Evolutionary conservation across 139 green algal genomes (phyloP), one percentile per base, ranked within the genome.

Genomic region (Volvox reticuliferus): DNA sequence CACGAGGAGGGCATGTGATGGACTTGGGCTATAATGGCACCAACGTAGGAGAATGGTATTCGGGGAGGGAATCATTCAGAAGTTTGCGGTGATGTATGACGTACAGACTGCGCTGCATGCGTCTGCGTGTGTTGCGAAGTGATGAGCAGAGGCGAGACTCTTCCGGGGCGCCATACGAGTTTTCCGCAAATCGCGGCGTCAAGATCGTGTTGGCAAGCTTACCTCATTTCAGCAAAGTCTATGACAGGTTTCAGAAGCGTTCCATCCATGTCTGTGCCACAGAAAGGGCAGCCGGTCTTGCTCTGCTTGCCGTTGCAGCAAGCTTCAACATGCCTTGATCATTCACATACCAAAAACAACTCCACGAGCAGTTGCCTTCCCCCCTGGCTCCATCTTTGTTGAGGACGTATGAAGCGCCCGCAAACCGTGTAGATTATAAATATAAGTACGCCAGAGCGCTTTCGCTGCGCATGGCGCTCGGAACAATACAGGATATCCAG

Each of bases 211-310:
- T 55, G 9, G 19, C 26, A 73, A 30, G 1, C 90, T 6, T 24
- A 91, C 92, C 91, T 69, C 94, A 96, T 96, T 44, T 95, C 93
- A 19, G 89, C 85, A 78, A 96, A 96, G 63, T 96, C 94, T 30
- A 96, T 95, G 12, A 93, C 86, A 0, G 94, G 93, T 26, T 95
- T 90, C 0, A 93, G 94, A 50, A 96, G 69, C 2, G 94, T 96
- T 13, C 94, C 94, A 30, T 93, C 92, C 67, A 89, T 89, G 37
- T 89, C 85, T 89, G 85, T 2, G 61, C 16, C 16, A 12, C 16
- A 65, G 16, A 12, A 76, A 50, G 67, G 14, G 9, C 44, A 55
- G 5, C 9, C 44, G 44, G 44, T 5, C 5, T 9, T 55, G 44
- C 44, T 55, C 44, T 55, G 44, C 5, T 55, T 55, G 5, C 44